phyloP scores from a whole-genome alignment of 495 filamentous ascomycete genomes.

The Neurospora tetraspora region DNA sequence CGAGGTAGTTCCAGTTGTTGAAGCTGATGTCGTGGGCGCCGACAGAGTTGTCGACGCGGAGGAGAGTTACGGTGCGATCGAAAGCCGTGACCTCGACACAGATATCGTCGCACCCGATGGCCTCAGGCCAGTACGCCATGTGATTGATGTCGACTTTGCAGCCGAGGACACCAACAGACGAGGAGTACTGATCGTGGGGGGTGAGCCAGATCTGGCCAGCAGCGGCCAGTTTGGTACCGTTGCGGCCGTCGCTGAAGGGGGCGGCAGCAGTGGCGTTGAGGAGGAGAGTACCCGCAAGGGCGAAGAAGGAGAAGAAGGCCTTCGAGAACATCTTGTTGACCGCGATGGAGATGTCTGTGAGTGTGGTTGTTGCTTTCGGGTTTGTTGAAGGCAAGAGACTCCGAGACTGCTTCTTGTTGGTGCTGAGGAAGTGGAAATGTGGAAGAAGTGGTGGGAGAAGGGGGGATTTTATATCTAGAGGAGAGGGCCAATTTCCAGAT shows the following conservation, averaged over 20 bases:
- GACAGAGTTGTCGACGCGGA: constrained; percentile 31
- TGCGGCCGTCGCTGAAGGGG: neutral
- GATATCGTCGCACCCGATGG: constrained; percentile 31
- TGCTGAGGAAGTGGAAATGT: neutral
- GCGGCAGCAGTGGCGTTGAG: too few relatives aligned
- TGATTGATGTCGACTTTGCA: constrained; percentile 35
- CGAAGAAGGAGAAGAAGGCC: neutral
- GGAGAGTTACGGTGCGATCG: constrained; percentile 27
- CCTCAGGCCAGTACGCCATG: constrained; percentile 31
- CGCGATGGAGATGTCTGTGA: neutral
- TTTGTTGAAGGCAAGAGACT: neutral
- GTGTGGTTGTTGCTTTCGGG: neutral
- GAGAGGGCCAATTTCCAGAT: neutral
- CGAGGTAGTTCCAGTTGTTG: constrained; percentile 33
- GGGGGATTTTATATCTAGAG: neutral
- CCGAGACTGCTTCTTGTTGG: neutral
- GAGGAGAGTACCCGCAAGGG: too few relatives aligned
- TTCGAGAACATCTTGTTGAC: neutral
- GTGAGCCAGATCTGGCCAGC: constrained; percentile 11
- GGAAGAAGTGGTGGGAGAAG: neutral
- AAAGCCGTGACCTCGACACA: constrained; percentile 24
- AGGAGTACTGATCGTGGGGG: constrained; percentile 32
- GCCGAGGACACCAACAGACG: constrained; percentile 35
- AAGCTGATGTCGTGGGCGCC: constrained; percentile 33
- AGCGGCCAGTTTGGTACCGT: neutral